Evolutionary conservation across 75 land plant species (phyloP), one percentile per base, ranked within the genome.

Genomic region (Isoetes taiwanensis): DNA sequence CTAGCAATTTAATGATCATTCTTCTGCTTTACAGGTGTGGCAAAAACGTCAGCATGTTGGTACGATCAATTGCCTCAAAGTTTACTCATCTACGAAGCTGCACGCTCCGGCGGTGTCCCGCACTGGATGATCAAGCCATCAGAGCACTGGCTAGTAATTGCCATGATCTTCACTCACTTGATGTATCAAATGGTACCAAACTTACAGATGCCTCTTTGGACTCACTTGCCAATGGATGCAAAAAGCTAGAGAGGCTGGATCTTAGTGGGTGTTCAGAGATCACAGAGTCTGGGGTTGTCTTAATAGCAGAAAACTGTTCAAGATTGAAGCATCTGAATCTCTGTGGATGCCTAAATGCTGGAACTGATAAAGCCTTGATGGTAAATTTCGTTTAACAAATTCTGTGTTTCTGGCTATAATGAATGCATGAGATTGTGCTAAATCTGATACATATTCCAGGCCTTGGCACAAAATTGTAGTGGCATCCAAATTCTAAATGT

Each of bases 301-400:
- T 67, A 62, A 67, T 93, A 33, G 69, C 80, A 1, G 43, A 61
- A 31, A 58, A 42, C 34, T 84, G 98, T 66, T 63, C 43, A 28
- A 68, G 72, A 25, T 31, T 93, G 64, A 82, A 76, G 41, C 43
- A 65, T 24, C 71, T 93, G 19, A 84, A 93, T 67, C 83, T 93
- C 9, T 93, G 98, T 72, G 90, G 98, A 2, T 93, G 98, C 56
- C 80, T 64, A 11, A 78, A 52, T 32, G 96, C 96, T 56, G 82
- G 76, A 55, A 53, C 90, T 41, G 90, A 93, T 52, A 71, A 52
- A 24, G 96, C 90, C 54, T 66, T 93, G 38, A 65, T 77, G 77
- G 96, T 88, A 65, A 33, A 17, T 2, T 42, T 2, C 16, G 30
- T 14, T 37, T 14, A 37, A 37, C 12, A 10, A 37, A 14, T 37